phyloP scores from a whole-genome alignment of 192 early-diverging fungal genomes.

The Coemansia sp. region DNA sequence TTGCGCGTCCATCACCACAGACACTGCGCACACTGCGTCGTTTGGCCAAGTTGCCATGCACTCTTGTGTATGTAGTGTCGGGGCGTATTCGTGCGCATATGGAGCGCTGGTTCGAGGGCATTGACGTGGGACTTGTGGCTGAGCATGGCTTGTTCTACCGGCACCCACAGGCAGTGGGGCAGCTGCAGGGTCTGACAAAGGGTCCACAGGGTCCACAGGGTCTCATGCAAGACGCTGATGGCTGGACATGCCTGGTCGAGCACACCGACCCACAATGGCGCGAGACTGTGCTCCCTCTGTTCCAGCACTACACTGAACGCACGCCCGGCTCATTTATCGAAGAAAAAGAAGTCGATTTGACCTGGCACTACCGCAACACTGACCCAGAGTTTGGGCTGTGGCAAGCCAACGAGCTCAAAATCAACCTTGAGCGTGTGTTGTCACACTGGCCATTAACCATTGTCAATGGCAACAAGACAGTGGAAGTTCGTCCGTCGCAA shows the following conservation, averaged over 20 bases:
- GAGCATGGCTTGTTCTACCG: conserved; percentile 99
- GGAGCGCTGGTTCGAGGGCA: conserved; percentile 86
- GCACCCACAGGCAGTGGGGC: conserved; percentile 66
- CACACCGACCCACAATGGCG: conserved; percentile 90
- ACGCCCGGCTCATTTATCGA: conserved; percentile 98
- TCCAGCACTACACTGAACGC: conserved; percentile 96
- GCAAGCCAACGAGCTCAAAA: conserved; percentile 97
- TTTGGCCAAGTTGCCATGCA: conserved; percentile 73
- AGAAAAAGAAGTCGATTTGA: conserved; percentile 97
- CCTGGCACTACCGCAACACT: conserved; percentile 97
- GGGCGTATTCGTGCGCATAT: conserved; percentile 87
- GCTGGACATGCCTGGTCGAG: conserved; percentile 86
- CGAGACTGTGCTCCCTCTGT: conserved; percentile 86
- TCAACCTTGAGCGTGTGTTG: conserved; percentile 94
- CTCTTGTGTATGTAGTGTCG: conserved; percentile 93
- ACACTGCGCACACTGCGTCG: conserved; percentile 67
- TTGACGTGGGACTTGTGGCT: conserved; percentile 87
- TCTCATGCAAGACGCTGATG: conserved; percentile 14
- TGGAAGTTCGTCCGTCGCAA: conserved; percentile 89
- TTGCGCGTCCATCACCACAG: conserved; percentile 80
- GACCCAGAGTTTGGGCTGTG: conserved; percentile 93
- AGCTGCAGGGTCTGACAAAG: conserved; percentile 7
- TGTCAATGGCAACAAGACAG: conserved; percentile 92
- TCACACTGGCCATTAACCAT: conserved; percentile 91
- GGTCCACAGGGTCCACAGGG: conserved; percentile 12